A percentile compares a stretch with the other conserved stretches of the same genome.
These are phyloP conservation scores for Periglandula ipomoeae DNA, from an alignment of 2,329 filamentous ascomycete genomes.

Conservation along the genomic window DNA sequence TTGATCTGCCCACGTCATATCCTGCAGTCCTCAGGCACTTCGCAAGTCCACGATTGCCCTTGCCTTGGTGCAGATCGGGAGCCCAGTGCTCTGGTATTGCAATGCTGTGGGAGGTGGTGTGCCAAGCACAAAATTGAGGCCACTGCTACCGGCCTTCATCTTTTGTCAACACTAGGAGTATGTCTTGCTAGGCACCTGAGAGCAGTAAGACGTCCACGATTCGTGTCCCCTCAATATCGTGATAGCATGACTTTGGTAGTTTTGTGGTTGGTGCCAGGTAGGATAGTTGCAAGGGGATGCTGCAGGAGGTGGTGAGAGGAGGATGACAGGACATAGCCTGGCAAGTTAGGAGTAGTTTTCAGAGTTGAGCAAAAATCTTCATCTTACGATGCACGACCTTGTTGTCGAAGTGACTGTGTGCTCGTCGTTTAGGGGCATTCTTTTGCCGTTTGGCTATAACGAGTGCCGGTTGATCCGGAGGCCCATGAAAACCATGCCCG, in stretches of 20 bases:
- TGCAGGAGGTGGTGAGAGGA: background rate
- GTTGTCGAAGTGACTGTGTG: background rate
- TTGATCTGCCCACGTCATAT: background rate
- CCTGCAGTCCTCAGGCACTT: background rate
- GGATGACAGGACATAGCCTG: conserved; percentile 3
- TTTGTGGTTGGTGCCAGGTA: background rate
- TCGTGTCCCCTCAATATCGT: background rate
- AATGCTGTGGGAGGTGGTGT: background rate
- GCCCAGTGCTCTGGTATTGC: background rate
- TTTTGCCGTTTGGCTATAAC: background rate
- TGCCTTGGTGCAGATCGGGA: background rate
- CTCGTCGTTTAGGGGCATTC: background rate
- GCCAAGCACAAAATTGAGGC: background rate
- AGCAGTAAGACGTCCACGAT: background rate
- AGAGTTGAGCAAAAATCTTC: conserved; percentile 5
- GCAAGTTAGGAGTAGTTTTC: conserved; percentile 6
- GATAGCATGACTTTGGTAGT: background rate
- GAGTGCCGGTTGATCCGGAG: too few species aligned
- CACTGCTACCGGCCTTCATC: background rate
- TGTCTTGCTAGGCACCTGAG: background rate
- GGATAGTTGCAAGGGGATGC: conserved; percentile 3
- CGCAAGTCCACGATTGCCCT: background rate
- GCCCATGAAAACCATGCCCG: too few species aligned
- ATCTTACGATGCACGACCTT: background rate
- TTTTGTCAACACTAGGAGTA: conserved; percentile 1